Evolutionary conservation across 2,329 filamentous ascomycete species (phyloP).

Genomic region (Onygenales sp.): DNA sequence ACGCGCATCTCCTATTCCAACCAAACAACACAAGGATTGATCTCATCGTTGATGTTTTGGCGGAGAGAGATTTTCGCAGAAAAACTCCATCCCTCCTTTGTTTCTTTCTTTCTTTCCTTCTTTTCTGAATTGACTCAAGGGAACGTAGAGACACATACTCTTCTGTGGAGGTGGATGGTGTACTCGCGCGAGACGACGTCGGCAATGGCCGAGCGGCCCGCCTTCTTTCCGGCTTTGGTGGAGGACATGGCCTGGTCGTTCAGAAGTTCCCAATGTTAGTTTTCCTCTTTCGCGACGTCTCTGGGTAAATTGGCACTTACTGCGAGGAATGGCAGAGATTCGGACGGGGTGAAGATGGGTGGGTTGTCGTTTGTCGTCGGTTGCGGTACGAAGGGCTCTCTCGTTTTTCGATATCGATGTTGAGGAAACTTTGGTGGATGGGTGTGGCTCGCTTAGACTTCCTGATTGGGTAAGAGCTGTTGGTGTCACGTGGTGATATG

Average conservation of each 20-base stretch:
- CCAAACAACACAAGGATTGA: neutral
- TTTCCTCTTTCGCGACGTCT: neutral
- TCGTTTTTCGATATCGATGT: constrained; percentile 22
- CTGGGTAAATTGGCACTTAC: constrained; percentile 19
- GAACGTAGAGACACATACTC: constrained; percentile 56
- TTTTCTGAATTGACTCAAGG: constrained; percentile 5
- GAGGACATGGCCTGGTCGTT: constrained; percentile 45
- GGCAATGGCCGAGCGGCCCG: constrained; percentile 83
- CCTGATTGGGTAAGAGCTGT: neutral
- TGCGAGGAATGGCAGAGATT: constrained; percentile 22
- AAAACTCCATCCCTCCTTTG: neutral
- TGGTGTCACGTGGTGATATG: neutral
- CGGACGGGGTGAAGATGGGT: constrained; percentile 28
- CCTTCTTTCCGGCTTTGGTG: constrained; percentile 58
- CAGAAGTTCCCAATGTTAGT: neutral
- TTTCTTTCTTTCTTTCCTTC: constrained; percentile 5
- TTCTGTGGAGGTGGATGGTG: constrained; percentile 99
- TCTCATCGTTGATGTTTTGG: neutral
- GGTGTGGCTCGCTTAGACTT: constrained; percentile 29
- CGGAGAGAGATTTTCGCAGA: neutral
- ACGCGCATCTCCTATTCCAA: neutral
- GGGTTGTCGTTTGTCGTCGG: constrained; percentile 22
- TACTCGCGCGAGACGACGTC: constrained; percentile 99
- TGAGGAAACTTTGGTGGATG: neutral
- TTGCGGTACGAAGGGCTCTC: constrained; percentile 15